Conservation (phyloP, 2,329 filamentous ascomycete species). For the Dactylella cylindrospora region DNA sequence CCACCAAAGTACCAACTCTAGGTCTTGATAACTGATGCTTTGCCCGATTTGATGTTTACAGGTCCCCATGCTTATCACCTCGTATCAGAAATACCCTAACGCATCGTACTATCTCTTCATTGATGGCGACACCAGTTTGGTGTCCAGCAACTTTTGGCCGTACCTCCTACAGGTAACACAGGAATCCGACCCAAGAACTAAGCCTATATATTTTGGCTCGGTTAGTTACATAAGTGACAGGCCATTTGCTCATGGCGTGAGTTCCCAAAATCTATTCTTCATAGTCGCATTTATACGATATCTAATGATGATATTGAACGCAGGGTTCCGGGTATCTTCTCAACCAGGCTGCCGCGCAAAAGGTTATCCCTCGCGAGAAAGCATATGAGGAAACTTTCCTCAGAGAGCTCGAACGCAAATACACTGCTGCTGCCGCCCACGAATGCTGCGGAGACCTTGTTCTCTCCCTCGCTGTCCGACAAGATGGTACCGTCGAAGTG, state of each 20-base stretch:
- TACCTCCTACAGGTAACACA: slow-evolving; percentile 37
- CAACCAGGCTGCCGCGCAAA: slow-evolving; percentile 37
- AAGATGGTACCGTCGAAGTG: slow-evolving; percentile 26
- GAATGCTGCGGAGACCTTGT: slow-evolving; percentile 40
- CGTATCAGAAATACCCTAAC: slow-evolving; percentile 36
- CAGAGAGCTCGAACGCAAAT: slow-evolving; percentile 36
- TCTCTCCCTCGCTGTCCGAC: slow-evolving; percentile 33
- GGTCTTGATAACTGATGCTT: too few relatives aligned
- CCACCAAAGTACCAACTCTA: too few relatives aligned
- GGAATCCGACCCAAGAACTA: slow-evolving; percentile 22
- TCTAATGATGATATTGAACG: not conserved
- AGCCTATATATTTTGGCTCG: slow-evolving; percentile 37
- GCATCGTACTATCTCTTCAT: slow-evolving; percentile 42
- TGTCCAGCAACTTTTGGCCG: slow-evolving; percentile 41
- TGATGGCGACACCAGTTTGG: slow-evolving; percentile 39
- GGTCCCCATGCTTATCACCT: slow-evolving; percentile 40
- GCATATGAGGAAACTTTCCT: slow-evolving; percentile 33
- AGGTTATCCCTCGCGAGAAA: slow-evolving; percentile 30
- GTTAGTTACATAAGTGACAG: slow-evolving; percentile 27
- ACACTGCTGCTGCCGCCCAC: slow-evolving; percentile 27
- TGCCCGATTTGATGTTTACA: too few relatives aligned
- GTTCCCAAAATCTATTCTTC: not conserved
- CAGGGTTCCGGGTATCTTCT: slow-evolving; percentile 38
- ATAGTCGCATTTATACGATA: too few relatives aligned
- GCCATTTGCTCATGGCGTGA: slow-evolving; percentile 29